Evolutionary conservation across 257 asterid species (phyloP).

Genomic region (Gentiana straminea): DNA sequence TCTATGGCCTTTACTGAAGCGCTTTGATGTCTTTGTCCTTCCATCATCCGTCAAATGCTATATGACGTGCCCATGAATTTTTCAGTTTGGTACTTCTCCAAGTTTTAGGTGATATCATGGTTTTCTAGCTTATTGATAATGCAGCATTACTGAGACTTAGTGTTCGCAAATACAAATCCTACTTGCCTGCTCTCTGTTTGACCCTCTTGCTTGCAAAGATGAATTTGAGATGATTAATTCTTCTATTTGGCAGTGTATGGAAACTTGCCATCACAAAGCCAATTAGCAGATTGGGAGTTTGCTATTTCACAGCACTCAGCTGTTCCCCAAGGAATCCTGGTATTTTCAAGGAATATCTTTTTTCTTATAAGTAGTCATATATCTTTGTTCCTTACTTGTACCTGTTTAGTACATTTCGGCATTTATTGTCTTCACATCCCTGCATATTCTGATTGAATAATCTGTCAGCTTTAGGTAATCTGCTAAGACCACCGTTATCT

Average conservation of each 20-base stretch:
- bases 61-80: too few species aligned
- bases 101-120: too few species aligned
- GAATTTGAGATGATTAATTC: background rate
- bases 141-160: too few species aligned
- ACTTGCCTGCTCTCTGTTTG: background rate
- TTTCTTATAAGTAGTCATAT: background rate
- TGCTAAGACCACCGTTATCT: too few species aligned
- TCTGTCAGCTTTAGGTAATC: too few species aligned
- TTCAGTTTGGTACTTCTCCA: too few species aligned
- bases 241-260: conserved; percentile 64
- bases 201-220: background rate
- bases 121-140: too few species aligned
- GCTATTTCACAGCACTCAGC: conserved; percentile 83
- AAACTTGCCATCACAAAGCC: conserved; percentile 73
- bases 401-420: background rate
- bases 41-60: too few species aligned
- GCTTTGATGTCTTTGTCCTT: background rate
- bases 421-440: background rate
- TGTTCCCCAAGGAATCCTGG: conserved; percentile 43
- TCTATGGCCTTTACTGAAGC: too few species aligned
- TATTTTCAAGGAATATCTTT: background rate
- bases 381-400: background rate
- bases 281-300: conserved; percentile 93
- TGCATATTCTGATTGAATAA: too few species aligned
- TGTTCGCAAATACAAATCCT: too few species aligned